Evolutionary conservation across 2,329 filamentous ascomycete species (phyloP).

Genomic region (Trichoderma koningii): DNA sequence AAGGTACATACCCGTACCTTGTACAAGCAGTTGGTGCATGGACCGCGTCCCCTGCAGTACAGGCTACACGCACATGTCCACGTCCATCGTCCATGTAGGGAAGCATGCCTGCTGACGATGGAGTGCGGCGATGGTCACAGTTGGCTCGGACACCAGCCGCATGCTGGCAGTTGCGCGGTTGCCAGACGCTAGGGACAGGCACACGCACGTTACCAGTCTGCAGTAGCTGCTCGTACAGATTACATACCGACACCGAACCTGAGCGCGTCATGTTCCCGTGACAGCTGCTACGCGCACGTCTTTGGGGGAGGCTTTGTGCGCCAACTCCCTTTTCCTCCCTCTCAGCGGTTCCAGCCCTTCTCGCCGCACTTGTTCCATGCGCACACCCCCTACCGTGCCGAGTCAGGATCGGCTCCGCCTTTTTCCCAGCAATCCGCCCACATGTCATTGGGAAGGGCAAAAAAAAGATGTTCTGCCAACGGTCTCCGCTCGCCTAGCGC

Average conservation of each 20-base stretch:
- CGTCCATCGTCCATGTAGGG: not conserved
- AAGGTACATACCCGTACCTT: too few species aligned
- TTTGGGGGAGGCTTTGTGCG: not conserved
- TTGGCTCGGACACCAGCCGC: conserved; percentile 21
- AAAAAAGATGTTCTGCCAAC: conserved; percentile 12
- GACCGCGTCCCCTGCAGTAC: not conserved
- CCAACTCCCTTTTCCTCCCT: not conserved
- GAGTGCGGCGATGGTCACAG: conserved; percentile 14
- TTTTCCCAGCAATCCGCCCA: not conserved
- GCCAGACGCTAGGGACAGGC: conserved; percentile 1
- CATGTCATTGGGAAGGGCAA: conserved; percentile 8
- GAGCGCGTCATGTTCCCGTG: too few species aligned
- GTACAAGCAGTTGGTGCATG: too few species aligned
- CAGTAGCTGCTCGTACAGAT: too few species aligned
- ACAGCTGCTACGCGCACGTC: not conserved
- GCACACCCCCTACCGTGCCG: conserved; percentile 15
- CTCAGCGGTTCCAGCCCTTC: not conserved
- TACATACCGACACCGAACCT: too few species aligned
- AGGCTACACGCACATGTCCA: not conserved
- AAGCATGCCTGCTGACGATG: conserved; percentile 20
- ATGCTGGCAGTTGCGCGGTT: conserved; percentile 18
- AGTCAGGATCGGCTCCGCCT: not conserved
- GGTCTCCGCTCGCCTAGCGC: too few species aligned
- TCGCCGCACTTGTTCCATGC: not conserved
- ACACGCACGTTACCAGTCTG: too few species aligned